Evolutionary conservation across 805 yeast genomes (phyloP).

Genomic region (Limtongia smithiae): DNA sequence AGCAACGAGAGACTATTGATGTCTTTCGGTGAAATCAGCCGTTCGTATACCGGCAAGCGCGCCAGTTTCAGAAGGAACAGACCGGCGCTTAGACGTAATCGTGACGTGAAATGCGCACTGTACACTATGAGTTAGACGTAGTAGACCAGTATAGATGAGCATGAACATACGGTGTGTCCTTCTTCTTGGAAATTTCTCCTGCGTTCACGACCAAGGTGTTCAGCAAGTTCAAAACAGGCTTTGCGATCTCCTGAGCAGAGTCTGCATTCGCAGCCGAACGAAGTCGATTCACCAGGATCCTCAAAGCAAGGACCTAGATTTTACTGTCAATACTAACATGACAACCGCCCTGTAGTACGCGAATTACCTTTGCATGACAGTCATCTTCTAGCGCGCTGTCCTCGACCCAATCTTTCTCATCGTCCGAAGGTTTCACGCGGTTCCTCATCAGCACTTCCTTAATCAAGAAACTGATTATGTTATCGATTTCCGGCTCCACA

Average conservation of each 20-base stretch:
- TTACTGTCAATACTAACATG: background rate
- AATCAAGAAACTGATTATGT: constrained; percentile 57
- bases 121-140: background rate
- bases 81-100: constrained; percentile 68
- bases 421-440: constrained; percentile 31
- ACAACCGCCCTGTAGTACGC: background rate
- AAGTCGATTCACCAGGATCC: constrained; percentile 59
- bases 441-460: constrained; percentile 60
- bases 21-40: constrained; percentile 50
- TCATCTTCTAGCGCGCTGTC: constrained; percentile 43
- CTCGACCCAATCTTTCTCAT: constrained; percentile 47
- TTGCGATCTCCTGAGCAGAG: constrained; percentile 46
- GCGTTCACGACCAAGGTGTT: constrained; percentile 65
- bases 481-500: constrained; percentile 53
- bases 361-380: constrained; percentile 45
- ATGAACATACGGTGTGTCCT: constrained; percentile 48
- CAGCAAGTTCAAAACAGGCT: constrained; percentile 64
- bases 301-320: constrained; percentile 44
- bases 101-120: constrained; percentile 48
- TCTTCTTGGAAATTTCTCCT: constrained; percentile 57
- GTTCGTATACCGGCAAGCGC: constrained; percentile 49
- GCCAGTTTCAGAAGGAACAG: constrained; percentile 61
- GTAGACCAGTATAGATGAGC: background rate
- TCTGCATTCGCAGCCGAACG: constrained; percentile 40
- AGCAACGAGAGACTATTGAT: constrained; percentile 53